Conservation (phyloP, 768 basidiomycete species). For the Amanita rimosa region DNA sequence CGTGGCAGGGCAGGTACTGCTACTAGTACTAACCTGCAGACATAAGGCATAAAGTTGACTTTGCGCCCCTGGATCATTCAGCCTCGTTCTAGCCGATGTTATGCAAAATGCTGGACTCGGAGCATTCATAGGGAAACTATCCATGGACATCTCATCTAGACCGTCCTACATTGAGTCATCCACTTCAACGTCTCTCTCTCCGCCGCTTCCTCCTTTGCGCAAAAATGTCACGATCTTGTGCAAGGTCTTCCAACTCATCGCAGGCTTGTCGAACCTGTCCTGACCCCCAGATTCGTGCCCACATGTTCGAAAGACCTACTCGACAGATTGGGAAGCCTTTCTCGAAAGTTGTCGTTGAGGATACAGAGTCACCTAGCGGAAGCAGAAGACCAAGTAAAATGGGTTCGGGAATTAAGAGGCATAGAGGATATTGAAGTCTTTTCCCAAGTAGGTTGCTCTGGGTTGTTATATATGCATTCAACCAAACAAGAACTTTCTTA, state of each 20-base stretch:
- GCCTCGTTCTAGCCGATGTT: conserved; percentile 64
- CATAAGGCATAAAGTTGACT: not conserved
- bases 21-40: too few relatives aligned
- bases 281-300: conserved; percentile 86
- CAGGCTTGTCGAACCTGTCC: conserved; percentile 63
- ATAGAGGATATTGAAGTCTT: conserved; percentile 70
- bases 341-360: conserved; percentile 30
- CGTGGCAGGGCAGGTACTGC: too few relatives aligned
- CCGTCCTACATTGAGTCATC: conserved; percentile 63
- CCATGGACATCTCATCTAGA: conserved; percentile 75
- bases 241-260: conserved; percentile 28
- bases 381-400: conserved; percentile 62
- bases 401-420: conserved; percentile 50
- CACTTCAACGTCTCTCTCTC: conserved; percentile 31
- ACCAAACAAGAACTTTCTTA: too few relatives aligned
- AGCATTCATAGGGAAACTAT: conserved; percentile 82
- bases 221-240: conserved; percentile 30
- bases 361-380: conserved; percentile 84
- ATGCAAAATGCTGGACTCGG: conserved; percentile 68
- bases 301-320: conserved; percentile 74
- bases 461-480: not conserved
- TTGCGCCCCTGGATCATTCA: conserved; percentile 22
- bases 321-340: conserved; percentile 45
- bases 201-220: conserved; percentile 46
- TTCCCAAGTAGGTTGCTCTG: conserved; percentile 49